Evolutionary conservation across 441 rosid species (phyloP).

Genomic region (Melastoma candidum): DNA sequence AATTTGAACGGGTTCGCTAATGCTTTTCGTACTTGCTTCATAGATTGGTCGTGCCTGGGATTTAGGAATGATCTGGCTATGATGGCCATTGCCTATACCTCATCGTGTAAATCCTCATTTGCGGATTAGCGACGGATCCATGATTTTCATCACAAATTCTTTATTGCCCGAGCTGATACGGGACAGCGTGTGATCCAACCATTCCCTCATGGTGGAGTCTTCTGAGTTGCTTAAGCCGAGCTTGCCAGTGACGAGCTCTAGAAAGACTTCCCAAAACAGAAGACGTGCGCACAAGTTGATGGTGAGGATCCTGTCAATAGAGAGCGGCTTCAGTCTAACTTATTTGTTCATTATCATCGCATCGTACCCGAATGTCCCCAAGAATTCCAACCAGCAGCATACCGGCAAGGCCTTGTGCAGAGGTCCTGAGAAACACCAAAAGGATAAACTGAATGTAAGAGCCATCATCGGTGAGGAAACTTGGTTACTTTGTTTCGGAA

Average conservation of each 20-base stretch:
- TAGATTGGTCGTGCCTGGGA: conserved; percentile 79
- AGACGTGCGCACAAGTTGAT: conserved; percentile 64
- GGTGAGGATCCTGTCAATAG: conserved; percentile 22
- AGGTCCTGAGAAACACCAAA: conserved; percentile 44
- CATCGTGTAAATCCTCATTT: conserved; percentile 88
- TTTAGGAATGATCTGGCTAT: conserved; percentile 94
- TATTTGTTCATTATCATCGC: too few species aligned
- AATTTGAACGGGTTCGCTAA: conserved; percentile 87
- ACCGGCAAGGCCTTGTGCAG: conserved; percentile 52
- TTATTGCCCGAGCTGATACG: conserved; percentile 69
- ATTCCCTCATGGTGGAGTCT: conserved; percentile 41
- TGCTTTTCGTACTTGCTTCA: conserved; percentile 84
- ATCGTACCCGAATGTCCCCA: too few species aligned
- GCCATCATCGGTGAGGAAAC: too few species aligned
- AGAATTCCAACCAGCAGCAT: too few species aligned
- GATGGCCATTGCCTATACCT: conserved; percentile 98
- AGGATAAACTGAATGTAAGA: background rate
- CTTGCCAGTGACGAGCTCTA: conserved; percentile 93
- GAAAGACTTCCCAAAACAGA: conserved; percentile 96
- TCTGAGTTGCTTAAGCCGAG: conserved; percentile 64
- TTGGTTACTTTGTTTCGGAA: too few species aligned
- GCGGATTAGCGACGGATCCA: conserved; percentile 80
- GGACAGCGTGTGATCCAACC: conserved; percentile 61
- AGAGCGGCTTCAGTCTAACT: too few species aligned
- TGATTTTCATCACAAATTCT: conserved; percentile 77